Conservation (phyloP, 2,329 filamentous ascomycete genomes). For the Talaromyces islandicus region DNA sequence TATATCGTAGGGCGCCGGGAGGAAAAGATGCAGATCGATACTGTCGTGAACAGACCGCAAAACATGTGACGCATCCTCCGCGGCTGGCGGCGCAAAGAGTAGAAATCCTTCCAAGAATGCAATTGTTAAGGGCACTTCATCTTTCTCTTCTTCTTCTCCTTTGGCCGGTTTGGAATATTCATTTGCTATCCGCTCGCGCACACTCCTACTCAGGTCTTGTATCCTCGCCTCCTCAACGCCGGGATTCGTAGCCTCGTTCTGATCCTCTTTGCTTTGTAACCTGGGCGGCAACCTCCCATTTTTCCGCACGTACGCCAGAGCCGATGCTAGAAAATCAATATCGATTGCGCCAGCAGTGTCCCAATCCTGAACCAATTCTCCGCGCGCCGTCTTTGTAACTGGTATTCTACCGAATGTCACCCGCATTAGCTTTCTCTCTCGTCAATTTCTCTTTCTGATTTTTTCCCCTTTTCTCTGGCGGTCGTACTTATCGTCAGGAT, state of each 20-base stretch:
- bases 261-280: conserved; percentile 52
- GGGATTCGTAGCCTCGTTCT: conserved; percentile 47
- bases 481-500: conserved; percentile 63
- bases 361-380: conserved; percentile 70
- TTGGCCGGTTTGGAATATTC: background rate
- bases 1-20: conserved; percentile 59
- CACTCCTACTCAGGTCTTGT: conserved; percentile 19
- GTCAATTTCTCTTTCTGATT: background rate
- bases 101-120: conserved; percentile 87
- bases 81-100: conserved; percentile 55
- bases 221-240: conserved; percentile 25
- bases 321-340: conserved; percentile 59
- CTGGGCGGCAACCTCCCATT: conserved; percentile 53
- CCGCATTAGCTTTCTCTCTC: background rate
- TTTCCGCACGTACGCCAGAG: conserved; percentile 64
- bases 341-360: conserved; percentile 79
- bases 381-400: conserved; percentile 42
- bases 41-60: conserved; percentile 24
- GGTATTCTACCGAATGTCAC: conserved; percentile 32
- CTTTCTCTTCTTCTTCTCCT: background rate
- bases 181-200: conserved; percentile 14
- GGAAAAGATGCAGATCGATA: conserved; percentile 71
- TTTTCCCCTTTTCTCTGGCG: background rate
- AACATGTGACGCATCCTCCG: conserved; percentile 18
- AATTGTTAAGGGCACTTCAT: conserved; percentile 38